Base-by-base conservation (phyloP, 805 yeast species). In the Ogataea ganodermae region DNA sequence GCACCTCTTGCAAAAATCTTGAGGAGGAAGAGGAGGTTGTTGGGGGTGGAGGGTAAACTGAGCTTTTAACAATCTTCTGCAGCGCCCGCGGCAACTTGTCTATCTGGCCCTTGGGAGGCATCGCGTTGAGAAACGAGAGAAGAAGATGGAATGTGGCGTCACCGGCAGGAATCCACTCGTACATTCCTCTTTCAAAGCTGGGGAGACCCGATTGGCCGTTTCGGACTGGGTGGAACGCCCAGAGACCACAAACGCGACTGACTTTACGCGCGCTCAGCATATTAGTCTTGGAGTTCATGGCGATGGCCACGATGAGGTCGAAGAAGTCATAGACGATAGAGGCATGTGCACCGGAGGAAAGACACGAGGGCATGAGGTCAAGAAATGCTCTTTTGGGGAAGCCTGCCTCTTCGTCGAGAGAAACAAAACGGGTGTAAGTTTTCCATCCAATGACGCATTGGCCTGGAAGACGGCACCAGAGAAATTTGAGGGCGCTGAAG, bases 311-410 rank as follows among this genome's bases (percentile, higher is more conserved):
- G 36, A 91, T 68, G 28, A 90, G 73, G 60, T 90, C 96, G 57
- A 89, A 78, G 59, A 89, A 91, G 62, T 88, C 96, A 63, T 87
- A 88, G 4, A 88, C 92, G 4, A 91, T 88, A 1, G 94, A 84
- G 0, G 96, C 96, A 67, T 89, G 96, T 4, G 92, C 84, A 2
- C 94, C 89, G 0, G 94, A 83, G 2, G 85, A 78, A 18, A 89
- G 72, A 65, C 96, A 86, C 51, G 81, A 82, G 1, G 96, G 96
- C 89, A 90, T 86, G 47, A 86, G 79, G 42, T 84, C 84, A 36
- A 87, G 67, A 61, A 90, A 90, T 0, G 96, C 88, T 51, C 77
- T 79, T 55, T 78, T 76, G 1, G 94, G 90, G 59, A 73, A 87
- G 6, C 80, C 79, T 1, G 81, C 79, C 45, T 81, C 83, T 32